Base-by-base conservation (phyloP, 352 stramenopile species). In the Phytophthora pseudosyringae region DNA sequence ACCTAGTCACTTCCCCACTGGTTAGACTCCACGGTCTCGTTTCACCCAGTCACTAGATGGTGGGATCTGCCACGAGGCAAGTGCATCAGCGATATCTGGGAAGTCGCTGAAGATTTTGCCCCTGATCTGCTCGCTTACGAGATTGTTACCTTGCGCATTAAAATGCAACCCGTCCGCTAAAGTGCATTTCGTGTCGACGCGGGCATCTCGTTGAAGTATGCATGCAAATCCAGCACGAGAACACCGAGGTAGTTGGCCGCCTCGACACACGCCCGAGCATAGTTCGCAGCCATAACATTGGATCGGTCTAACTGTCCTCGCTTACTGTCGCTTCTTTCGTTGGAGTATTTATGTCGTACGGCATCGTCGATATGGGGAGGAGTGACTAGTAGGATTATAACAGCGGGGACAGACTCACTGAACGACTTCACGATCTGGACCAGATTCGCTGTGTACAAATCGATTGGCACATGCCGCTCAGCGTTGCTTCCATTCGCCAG, bases 141-240 rank as follows among this genome's bases (percentile, higher is more conserved):
- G 26, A 16, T 66, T 49, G 35, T 86, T 80, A 15, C 80, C 80
- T 6, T 61, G 52, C 26, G 39, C 38, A 38, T 52, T 81, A 11
- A 86, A 78, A 49, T 90, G 78, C 1, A 88, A 64, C 0, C 81
- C 81, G 50, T 90, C 81, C 25, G 28, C 47, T 13, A 88, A 68
- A n/a, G n/a, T n/a, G n/a, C 47, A 68, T 61, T 16, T 46, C 29
- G 28, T 69, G 75, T 52, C 76, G 70, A 35, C n/a, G 13, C 21
- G 16, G 61, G 28, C 55, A 71, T 67, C 9, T 55, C 50, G 41
- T 81, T 83, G 49, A 88, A 86, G 33, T 78, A 44, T 33, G 63
- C 58, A 33, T 81, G 57, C 31, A 86, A 43, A 38, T 84, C 65
- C 11, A 89, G 41, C 5, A 71, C 58, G 0, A 65, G 35, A 9